Evolutionary conservation across 2,329 filamentous ascomycete genomes (phyloP), one percentile per base, ranked within the genome.

Genomic region (Coniochaeta sp.): DNA sequence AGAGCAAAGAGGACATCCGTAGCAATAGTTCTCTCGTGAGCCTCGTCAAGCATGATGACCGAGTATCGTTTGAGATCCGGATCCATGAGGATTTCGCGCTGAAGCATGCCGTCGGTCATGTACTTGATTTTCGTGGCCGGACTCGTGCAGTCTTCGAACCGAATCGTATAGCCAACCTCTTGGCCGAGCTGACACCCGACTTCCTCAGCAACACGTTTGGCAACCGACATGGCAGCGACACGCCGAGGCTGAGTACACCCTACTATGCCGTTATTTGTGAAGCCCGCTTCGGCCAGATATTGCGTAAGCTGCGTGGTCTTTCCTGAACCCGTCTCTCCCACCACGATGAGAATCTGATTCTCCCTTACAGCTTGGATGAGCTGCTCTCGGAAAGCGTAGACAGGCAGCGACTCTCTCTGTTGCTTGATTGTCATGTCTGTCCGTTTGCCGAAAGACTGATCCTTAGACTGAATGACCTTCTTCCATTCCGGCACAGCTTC

Each of bases 41-140:
- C 95, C 72, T 99, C 95, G 72, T 99, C 95, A 67, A 99, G 82
- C 88, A 99, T 99, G 69, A 99, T 97, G 62, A 95, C 91, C 0
- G 92, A 96, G 71, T 99, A 99, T 65, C 90, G 86, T 69, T 84
- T 89, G 65, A 99, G 77, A 67, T 96, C 89, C 0, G 93, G 90
- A 71, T 99, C 95, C 66, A 97, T 83, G 58, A 99, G 81, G 71
- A 97, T 92, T 76, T 99, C 95, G 78, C 95, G 85, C 76, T 97
- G 88, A 72, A 99, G 84, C 90, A 98, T 98, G 74, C 95, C 95
- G 69, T 99, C 95, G 17, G 95, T 99, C 93, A 99, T 97, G 77
- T 99, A 99, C 78, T 99, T 99, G 79, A 99, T 96, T 70, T 88
- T 91, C 1, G 95, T 99, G 19, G 88, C 83, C 1, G 91, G 86